Evolutionary conservation across 2,329 filamentous ascomycete genomes (phyloP), one percentile per base, ranked within the genome.

Genomic region (Aspergillus ochraceoroseus): DNA sequence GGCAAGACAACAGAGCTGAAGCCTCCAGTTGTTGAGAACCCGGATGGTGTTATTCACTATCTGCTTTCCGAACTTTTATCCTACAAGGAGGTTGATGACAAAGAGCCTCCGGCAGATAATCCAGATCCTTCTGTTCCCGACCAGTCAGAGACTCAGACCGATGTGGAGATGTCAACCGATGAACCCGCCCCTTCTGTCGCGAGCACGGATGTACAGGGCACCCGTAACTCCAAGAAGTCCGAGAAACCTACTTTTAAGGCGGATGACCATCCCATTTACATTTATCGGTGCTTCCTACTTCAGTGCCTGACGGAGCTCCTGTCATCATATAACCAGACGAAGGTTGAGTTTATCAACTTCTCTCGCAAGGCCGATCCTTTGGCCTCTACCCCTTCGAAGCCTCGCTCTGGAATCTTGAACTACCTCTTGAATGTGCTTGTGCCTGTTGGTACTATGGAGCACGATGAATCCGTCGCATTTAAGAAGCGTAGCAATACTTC

Each of bases 261-360:
- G 1, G 88, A 95, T 35, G 85, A 95, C 22, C 88, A 98, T 62
- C 87, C 89, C 0, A 95, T 95, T 45, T 98, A 94, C 67, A 83
- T 96, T 38, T 98, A 96, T 59, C 81, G 92, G 32, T 95, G 90
- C 68, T 95, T 96, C 70, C 71, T 99, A 36, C 76, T 99, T 20
- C 88, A 92, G 59, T 95, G 89, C 57, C 71, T 99, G 26, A 83
- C 87, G 0, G 92, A 99, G 64, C 77, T 98, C 9, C 73, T 98
- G 9, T 82, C 85, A 42, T 94, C 85, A 57, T 98, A 96, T 68
- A 95, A 88, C 53, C 82, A 88, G 38, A 87, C 88, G 6, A 99
- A 99, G 73, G 80, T 98, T 29, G 94, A 98, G 61, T 96, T 99
- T 61, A 95, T 99, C 71, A 96, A 95, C 64, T 98, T 95, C 70